A percentile compares a stretch with the other conserved stretches of the same genome.
Evolutionary conservation across 352 stramenopile genomes (phyloP).

Genomic region (Plasmopara viticola): DNA sequence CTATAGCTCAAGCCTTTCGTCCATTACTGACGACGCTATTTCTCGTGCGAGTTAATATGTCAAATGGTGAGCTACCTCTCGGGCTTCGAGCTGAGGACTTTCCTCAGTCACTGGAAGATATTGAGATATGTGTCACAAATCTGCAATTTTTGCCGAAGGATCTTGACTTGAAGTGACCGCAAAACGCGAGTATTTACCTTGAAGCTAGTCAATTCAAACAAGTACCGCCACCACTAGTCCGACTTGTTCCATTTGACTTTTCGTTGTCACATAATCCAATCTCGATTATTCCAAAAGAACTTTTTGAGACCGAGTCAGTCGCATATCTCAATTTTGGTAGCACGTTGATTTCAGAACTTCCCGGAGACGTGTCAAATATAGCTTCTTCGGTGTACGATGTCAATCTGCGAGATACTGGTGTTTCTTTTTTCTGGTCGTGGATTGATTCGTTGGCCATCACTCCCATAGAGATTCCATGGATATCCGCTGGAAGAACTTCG

Average conservation of each 20-base stretch:
- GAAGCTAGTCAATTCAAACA: constrained; percentile 13
- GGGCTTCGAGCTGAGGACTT: constrained; percentile 15
- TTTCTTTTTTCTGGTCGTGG: constrained; percentile 30
- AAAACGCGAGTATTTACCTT: constrained; percentile 23
- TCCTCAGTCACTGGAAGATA: constrained; percentile 14
- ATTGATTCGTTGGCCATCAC: constrained; percentile 13
- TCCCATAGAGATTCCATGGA: constrained; percentile 1
- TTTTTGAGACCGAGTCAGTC: constrained; percentile 28
- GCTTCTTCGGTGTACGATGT: constrained; percentile 20
- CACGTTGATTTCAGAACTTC: constrained; percentile 18
- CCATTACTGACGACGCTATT: constrained; percentile 16
- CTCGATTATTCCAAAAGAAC: constrained; percentile 11
- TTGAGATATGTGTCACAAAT: constrained; percentile 33
- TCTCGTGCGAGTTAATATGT: constrained; percentile 20
- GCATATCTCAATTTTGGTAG: constrained; percentile 23
- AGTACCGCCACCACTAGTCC: constrained; percentile 11
- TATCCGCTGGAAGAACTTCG: constrained; percentile 18
- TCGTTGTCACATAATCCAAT: constrained; percentile 26
- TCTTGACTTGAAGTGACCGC: constrained; percentile 33
- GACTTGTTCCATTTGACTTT: constrained; percentile 19
- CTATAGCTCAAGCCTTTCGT: constrained; percentile 10
- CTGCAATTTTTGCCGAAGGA: constrained; percentile 30
- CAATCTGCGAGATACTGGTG: constrained; percentile 22
- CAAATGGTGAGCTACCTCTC: constrained; percentile 8
- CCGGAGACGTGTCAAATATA: constrained; percentile 13